A percentile compares a stretch with the other conserved stretches of the same genome.
Conservation (phyloP, 2,329 filamentous ascomycete species). For the Ophiostoma sp. region DNA sequence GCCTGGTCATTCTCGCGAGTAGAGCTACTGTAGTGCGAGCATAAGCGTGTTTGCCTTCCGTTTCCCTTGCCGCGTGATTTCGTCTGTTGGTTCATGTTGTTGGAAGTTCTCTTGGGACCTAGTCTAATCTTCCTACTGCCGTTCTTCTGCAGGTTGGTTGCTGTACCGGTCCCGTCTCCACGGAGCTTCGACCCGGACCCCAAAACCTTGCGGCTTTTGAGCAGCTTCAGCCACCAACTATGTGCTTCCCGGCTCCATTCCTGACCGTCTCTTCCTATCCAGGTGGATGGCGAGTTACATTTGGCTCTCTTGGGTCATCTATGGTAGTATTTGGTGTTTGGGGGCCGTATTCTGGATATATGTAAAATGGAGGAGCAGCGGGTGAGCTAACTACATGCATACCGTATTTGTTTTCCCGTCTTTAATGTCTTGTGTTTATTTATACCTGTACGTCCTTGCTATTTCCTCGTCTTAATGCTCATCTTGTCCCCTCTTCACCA, state of each 20-base stretch:
- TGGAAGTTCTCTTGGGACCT: background rate
- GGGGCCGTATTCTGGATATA: background rate
- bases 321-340: background rate
- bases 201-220: background rate
- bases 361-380: background rate
- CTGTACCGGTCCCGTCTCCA: background rate
- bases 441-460: background rate
- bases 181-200: background rate
- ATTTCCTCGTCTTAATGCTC: background rate
- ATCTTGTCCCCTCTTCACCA: background rate
- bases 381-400: too few relatives aligned
- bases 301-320: background rate
- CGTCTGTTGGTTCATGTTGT: conserved; percentile 6
- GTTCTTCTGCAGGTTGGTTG: background rate
- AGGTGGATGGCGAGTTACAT: background rate
- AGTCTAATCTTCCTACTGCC: background rate
- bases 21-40: too few relatives aligned
- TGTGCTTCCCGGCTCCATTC: background rate
- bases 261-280: background rate
- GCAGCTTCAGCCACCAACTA: background rate
- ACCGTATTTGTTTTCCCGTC: background rate
- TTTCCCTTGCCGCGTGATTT: background rate
- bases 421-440: background rate
- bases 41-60: background rate
- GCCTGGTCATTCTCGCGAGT: background rate